phyloP scores from a whole-genome alignment of 177 flowering plant species.

The Vitis hybrid region DNA sequence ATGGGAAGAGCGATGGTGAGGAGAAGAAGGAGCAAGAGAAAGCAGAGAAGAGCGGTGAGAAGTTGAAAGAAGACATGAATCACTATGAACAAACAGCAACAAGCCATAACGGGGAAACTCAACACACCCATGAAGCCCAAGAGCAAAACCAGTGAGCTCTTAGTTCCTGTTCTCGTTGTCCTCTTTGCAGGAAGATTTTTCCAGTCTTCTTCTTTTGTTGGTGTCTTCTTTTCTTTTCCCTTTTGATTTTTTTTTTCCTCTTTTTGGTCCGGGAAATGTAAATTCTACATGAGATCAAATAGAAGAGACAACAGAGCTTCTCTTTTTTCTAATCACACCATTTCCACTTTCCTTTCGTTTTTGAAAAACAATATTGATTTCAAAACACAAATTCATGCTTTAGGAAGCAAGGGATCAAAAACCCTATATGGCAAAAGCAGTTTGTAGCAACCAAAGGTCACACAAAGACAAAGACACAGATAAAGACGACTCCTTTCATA shows the following conservation, averaged over 20 bases:
- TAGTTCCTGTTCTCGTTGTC: not conserved
- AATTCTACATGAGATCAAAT: slow-evolving; percentile 15
- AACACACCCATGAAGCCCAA: not conserved
- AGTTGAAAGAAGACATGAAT: slow-evolving; percentile 8
- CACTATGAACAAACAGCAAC: not conserved
- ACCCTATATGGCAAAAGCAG: no score
- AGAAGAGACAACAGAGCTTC: not conserved
- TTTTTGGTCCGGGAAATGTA: slow-evolving; percentile 15
- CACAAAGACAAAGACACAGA: no score
- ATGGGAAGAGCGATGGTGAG: not conserved
- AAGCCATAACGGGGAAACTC: not conserved
- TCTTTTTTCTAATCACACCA: not conserved
- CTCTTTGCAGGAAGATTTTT: not conserved
- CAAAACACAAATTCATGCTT: slow-evolving; percentile 2
- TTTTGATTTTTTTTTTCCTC: not conserved
- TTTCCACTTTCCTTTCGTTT: not conserved
- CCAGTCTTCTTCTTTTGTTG: not conserved
- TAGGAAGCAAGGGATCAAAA: not conserved
- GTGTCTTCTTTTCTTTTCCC: not conserved
- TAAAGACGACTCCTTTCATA: no score
- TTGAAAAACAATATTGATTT: not conserved
- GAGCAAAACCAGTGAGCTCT: slow-evolving; percentile 8
- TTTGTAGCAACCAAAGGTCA: no score
- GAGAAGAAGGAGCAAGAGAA: slow-evolving; percentile 1
- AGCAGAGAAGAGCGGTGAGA: slow-evolving; percentile 4